Conservation (phyloP, 441 rosid genomes). For the Pelargonium citronellum region DNA sequence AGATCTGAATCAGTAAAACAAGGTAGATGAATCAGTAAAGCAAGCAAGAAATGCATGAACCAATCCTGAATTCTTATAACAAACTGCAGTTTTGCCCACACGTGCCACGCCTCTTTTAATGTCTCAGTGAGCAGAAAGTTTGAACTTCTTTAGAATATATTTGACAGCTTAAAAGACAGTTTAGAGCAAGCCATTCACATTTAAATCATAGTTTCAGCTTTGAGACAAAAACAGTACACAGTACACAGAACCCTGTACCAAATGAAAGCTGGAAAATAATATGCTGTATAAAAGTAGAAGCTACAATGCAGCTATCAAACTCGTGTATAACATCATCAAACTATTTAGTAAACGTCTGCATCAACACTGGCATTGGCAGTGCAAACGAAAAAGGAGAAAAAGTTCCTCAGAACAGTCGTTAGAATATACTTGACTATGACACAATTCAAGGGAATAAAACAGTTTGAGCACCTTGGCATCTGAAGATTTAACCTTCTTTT, state of each 20-base stretch:
- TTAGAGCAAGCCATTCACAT: too few species aligned
- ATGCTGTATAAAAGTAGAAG: neutral
- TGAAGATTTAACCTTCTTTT: constrained; percentile 50
- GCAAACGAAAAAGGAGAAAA: neutral
- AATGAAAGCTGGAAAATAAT: neutral
- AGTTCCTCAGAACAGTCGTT: neutral
- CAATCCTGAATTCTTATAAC: constrained; percentile 1
- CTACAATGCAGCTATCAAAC: neutral
- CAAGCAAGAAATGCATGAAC: neutral
- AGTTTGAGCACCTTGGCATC: constrained; percentile 53
- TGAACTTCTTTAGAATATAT: neutral
- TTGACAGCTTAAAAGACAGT: too few species aligned
- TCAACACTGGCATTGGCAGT: neutral
- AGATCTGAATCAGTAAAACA: constrained; percentile 37
- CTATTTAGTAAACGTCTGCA: neutral
- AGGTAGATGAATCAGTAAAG: neutral
- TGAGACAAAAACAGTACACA: neutral
- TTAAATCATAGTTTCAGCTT: neutral
- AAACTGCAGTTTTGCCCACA: neutral
- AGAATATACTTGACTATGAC: neutral
- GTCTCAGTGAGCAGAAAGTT: neutral
- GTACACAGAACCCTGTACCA: neutral
- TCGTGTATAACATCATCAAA: neutral
- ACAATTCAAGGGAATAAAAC: neutral
- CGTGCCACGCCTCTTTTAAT: neutral